phyloP scores from a whole-genome alignment of 2,329 filamentous ascomycete genomes.

The Mollisia scopiformis region DNA sequence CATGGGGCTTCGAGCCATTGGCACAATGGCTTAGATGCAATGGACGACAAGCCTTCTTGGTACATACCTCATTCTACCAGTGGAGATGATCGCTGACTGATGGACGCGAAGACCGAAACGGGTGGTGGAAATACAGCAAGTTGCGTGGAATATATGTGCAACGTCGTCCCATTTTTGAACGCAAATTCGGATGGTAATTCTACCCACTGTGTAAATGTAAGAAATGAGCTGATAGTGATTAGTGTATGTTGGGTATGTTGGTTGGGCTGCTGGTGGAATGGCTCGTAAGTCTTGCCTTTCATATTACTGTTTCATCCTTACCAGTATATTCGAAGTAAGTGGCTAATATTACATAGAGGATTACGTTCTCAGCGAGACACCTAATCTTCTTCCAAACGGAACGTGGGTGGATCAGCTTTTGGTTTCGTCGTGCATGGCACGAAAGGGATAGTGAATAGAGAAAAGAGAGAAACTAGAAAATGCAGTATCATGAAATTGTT shows the following conservation, averaged over 20 bases:
- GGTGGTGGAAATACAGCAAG: constrained; percentile 40
- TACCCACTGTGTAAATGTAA: background rate
- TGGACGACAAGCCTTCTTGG: background rate
- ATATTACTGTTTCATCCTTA: background rate
- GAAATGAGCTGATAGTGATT: background rate
- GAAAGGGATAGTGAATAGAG: too few species aligned
- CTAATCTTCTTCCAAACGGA: background rate
- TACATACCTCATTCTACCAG: background rate
- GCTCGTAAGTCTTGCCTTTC: too few species aligned
- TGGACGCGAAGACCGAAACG: constrained; percentile 45
- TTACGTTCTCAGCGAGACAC: background rate
- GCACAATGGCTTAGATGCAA: background rate
- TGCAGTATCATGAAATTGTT: too few species aligned
- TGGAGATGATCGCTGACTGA: background rate
- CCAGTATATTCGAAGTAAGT: background rate
- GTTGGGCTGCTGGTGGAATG: background rate
- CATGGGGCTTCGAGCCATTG: background rate
- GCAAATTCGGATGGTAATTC: background rate
- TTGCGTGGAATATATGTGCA: constrained; percentile 34
- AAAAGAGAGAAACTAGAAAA: too few species aligned
- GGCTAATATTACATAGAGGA: background rate
- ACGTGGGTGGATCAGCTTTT: background rate
- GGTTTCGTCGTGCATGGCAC: background rate
- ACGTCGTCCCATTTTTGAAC: background rate
- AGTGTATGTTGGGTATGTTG: background rate